Evolutionary conservation across 2,329 filamentous ascomycete genomes (phyloP).

Genomic region (Thielaviopsis musarum): DNA sequence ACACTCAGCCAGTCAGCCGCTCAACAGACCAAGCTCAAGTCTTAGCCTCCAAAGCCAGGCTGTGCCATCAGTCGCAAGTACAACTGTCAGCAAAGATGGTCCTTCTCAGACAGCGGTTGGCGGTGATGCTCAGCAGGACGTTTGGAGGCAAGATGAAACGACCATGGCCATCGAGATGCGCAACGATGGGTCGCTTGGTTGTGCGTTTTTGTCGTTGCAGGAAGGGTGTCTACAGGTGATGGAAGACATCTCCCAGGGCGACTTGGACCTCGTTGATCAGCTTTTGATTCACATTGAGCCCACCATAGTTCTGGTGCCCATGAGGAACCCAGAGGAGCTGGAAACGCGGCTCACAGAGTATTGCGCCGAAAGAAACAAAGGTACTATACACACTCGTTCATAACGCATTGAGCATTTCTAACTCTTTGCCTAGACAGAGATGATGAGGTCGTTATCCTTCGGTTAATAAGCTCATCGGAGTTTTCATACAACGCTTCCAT

Average conservation of each 20-base stretch:
- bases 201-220: slow-evolving; percentile 60
- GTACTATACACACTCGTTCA: background rate
- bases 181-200: slow-evolving; percentile 57
- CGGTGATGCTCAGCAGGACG: background rate
- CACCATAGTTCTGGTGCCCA: slow-evolving; percentile 36
- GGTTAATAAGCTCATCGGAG: slow-evolving; percentile 52
- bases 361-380: slow-evolving; percentile 6
- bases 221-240: slow-evolving; percentile 59
- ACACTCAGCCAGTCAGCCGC: background rate
- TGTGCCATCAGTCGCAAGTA: background rate
- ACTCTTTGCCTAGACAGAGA: background rate
- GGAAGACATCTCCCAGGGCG: slow-evolving; percentile 55
- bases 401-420: background rate
- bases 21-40: background rate
- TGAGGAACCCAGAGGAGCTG: slow-evolving; percentile 27
- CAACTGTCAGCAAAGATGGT: background rate
- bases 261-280: slow-evolving; percentile 50
- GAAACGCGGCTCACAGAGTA: slow-evolving; percentile 2
- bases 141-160: background rate
- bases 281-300: slow-evolving; percentile 37
- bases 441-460: slow-evolving; percentile 26
- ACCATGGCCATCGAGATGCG: slow-evolving; percentile 56
- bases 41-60: background rate
- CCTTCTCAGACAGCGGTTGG: background rate
- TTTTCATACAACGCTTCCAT: slow-evolving; percentile 52